phyloP scores from a whole-genome alignment of 176 grass and related monocot genomes.

The Urochloa ruziziensis region DNA sequence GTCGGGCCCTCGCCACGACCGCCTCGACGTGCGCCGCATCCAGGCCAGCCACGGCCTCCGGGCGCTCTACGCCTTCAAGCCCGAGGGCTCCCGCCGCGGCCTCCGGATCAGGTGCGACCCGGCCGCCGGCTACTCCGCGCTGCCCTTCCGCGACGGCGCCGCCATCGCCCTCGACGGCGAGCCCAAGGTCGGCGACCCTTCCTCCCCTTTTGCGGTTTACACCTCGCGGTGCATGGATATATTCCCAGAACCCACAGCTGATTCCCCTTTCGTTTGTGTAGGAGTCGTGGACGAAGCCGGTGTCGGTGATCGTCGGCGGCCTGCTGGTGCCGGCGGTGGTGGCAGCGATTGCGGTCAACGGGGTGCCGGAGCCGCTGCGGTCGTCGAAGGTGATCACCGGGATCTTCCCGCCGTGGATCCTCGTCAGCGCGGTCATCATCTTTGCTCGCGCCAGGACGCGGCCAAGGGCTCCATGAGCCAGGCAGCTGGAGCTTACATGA shows the following conservation, averaged over 20 bases:
- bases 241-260: not conserved
- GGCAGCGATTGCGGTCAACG: slow-evolving; percentile 26
- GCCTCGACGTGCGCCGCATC: slow-evolving; percentile 65
- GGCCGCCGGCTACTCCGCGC: slow-evolving; percentile 43
- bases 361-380: slow-evolving; percentile 45
- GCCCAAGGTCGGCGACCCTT: slow-evolving; percentile 38
- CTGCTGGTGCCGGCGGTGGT: slow-evolving; percentile 46
- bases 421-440: slow-evolving; percentile 45
- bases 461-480: slow-evolving; percentile 22
- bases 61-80: slow-evolving; percentile 60
- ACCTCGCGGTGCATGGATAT: not conserved
- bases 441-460: slow-evolving; percentile 44
- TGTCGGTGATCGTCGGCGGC: slow-evolving; percentile 46
- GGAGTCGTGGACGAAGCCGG: slow-evolving; percentile 58
- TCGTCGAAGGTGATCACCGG: slow-evolving; percentile 24
- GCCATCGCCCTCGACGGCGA: slow-evolving; percentile 68
- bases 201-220: not conserved
- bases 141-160: slow-evolving; percentile 60
- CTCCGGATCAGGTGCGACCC: slow-evolving; percentile 55
- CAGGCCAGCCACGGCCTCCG: slow-evolving; percentile 44
- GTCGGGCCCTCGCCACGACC: slow-evolving; percentile 45
- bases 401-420: slow-evolving; percentile 61
- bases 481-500: not conserved
- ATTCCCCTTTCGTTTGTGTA: not conserved
- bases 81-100: slow-evolving; percentile 32